Conservation (phyloP, 2,329 filamentous ascomycete species). For the Meredithiella fracta region DNA sequence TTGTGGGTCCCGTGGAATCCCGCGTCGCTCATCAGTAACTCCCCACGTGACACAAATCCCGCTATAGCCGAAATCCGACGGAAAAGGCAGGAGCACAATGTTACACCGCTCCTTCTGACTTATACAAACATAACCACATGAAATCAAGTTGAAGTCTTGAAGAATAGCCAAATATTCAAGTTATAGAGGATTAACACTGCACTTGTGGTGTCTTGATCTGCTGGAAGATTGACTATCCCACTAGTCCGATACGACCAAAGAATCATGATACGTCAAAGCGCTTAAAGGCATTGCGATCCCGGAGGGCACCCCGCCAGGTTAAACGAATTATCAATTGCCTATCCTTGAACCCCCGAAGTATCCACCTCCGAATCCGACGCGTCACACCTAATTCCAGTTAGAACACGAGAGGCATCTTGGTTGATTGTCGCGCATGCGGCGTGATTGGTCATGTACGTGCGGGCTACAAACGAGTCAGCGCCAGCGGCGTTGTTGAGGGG, state of each 20-base stretch:
- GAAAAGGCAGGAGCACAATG: neutral
- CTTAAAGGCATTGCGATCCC: neutral
- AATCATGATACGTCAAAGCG: neutral
- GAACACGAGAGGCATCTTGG: neutral
- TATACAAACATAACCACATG: neutral
- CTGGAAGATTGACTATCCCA: too few relatives aligned
- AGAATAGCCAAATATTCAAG: too few relatives aligned
- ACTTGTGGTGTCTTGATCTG: too few relatives aligned
- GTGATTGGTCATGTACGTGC: neutral
- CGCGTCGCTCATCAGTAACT: constrained; percentile 4
- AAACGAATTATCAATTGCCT: neutral
- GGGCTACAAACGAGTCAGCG: neutral
- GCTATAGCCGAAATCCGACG: neutral
- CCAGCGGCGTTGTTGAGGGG: neutral
- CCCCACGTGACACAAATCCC: constrained; percentile 1
- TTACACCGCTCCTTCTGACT: too few relatives aligned
- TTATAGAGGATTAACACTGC: too few relatives aligned
- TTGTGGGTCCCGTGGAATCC: constrained; percentile 1
- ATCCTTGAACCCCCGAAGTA: neutral
- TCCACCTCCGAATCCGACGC: neutral
- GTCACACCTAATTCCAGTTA: neutral
- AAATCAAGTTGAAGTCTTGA: too few relatives aligned
- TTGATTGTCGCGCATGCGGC: neutral
- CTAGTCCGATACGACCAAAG: too few relatives aligned
- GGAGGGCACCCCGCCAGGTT: neutral